These are phyloP conservation scores for Aspergillus olivimuriae DNA, from an alignment of 495 filamentous ascomycete species.

Conservation along the genomic window DNA sequence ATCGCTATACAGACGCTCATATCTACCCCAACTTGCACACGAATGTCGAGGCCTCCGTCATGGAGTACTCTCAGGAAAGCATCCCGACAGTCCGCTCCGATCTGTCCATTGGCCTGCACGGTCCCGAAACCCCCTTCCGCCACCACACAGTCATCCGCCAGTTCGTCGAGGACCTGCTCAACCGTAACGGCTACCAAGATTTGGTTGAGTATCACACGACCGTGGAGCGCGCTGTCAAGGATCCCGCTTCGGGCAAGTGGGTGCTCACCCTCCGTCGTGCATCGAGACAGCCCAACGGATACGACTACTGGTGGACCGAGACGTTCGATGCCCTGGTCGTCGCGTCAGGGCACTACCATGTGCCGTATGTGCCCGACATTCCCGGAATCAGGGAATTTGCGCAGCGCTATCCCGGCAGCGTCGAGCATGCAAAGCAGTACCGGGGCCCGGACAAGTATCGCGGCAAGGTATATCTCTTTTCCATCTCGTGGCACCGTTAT, in stretches of 20 bases:
- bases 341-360: conserved; percentile 72
- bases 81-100: conserved; percentile 30
- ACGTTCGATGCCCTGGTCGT: conserved; percentile 68
- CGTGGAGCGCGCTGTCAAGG: conserved; percentile 33
- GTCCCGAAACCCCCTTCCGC: conserved; percentile 31
- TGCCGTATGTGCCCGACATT: conserved; percentile 63
- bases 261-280: conserved; percentile 29
- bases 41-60: conserved; percentile 33
- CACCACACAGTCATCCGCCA: conserved; percentile 31
- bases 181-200: conserved; percentile 26
- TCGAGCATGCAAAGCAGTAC: conserved; percentile 38
- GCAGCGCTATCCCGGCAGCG: conserved; percentile 24
- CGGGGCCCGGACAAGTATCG: conserved; percentile 29
- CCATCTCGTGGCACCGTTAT: neutral
- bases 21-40: conserved; percentile 34
- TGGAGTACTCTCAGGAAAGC: conserved; percentile 34
- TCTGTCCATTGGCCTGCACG: conserved; percentile 30
- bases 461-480: conserved; percentile 25
- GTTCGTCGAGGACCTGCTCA: conserved; percentile 35
- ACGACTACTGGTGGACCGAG: conserved; percentile 41
- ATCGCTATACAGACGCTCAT: conserved; percentile 44
- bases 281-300: conserved; percentile 8
- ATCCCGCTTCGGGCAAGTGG: conserved; percentile 24
- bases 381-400: conserved; percentile 32
- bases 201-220: conserved; percentile 38